Base-by-base conservation (phyloP, 2,329 filamentous ascomycete genomes). In the Dothideomycetes sp. region DNA sequence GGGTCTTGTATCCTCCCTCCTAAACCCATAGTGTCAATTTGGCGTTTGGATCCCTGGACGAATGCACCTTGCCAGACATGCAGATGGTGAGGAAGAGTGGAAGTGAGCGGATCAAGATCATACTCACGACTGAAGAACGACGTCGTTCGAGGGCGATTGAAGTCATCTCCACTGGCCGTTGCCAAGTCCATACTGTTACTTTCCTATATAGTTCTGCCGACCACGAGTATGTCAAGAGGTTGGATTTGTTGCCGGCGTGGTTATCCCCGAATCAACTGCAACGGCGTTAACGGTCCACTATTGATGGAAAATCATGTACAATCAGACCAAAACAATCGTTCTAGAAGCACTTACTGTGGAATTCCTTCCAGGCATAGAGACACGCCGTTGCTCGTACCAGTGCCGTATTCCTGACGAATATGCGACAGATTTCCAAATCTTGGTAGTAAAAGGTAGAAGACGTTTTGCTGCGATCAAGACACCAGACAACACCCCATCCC, bases 1-100 rank as follows among this genome's bases (percentile, higher is more conserved):
- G 44, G 39, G 22, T 48, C 23, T 23, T 29, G 13, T 15, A 44
- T 37, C 13, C 45, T 32, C 12, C 43, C 43, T 15, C 46, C 46
- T 17, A 48, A 37, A 31, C 46, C 46, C 43, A 44, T 46, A 20
- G 9, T 44, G 27, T 4, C 12, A 24, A 33, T 24, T 9, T 12
- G 16, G 15, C 30, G 37, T 18, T 42, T 13, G n/a, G 38, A 25
- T 22, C 18, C 31, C n/a, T 25, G 18, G 22, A 29, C 23, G 18
- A 13, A 18, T 25, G 9, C 38, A 24, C 23, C 30, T 11, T 29
- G 30, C n/a, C 17, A 17, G 17, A 23, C 38, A 29, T 34, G 38
- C 5, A 34, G 12, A 17, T 22, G 25, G 27, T 24, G 38, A 25
- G 22, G 17, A 30, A 29, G 24, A 18, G 31, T 19, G 16, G 37